Conservation (phyloP, 78 protist species). For the Mantamonas sphyraenae region DNA sequence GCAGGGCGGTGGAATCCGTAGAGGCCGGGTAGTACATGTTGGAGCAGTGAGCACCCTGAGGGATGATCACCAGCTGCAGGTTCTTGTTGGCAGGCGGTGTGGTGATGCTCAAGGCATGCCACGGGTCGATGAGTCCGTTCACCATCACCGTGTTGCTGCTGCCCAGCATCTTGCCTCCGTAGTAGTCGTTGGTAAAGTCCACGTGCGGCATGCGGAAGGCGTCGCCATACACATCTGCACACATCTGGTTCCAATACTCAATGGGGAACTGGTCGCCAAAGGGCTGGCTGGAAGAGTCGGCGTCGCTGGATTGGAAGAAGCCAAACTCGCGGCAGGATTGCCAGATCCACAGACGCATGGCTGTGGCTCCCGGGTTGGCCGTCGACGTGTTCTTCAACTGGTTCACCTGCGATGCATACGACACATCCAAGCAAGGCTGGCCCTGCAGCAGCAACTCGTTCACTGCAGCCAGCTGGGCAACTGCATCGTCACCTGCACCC, state of each 20-base stretch:
- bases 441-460: too few species aligned
- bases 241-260: slow-evolving; percentile 9
- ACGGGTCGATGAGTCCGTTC: slow-evolving; percentile 53
- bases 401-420: too few species aligned
- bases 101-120: slow-evolving; percentile 42
- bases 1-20: too few species aligned
- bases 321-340: slow-evolving; percentile 57
- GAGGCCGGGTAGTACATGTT: too few species aligned
- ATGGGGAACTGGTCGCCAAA: slow-evolving; percentile 29
- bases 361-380: slow-evolving; percentile 23
- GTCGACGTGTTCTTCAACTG: slow-evolving; percentile 2
- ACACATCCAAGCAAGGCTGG: too few species aligned
- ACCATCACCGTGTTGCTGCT: slow-evolving; percentile 32
- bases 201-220: slow-evolving; percentile 22
- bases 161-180: slow-evolving; percentile 54
- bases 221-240: slow-evolving; percentile 27
- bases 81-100: too few species aligned
- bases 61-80: too few species aligned
- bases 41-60: too few species aligned
- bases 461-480: too few species aligned
- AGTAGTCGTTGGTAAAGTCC: slow-evolving; percentile 37
- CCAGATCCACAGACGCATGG: slow-evolving; percentile 51
- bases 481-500: too few species aligned
- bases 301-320: slow-evolving; percentile 53
- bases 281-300: slow-evolving; percentile 15